phyloP scores from a whole-genome alignment of 108 stramenopile genomes.

The Cylindrotheca fusiformis region DNA sequence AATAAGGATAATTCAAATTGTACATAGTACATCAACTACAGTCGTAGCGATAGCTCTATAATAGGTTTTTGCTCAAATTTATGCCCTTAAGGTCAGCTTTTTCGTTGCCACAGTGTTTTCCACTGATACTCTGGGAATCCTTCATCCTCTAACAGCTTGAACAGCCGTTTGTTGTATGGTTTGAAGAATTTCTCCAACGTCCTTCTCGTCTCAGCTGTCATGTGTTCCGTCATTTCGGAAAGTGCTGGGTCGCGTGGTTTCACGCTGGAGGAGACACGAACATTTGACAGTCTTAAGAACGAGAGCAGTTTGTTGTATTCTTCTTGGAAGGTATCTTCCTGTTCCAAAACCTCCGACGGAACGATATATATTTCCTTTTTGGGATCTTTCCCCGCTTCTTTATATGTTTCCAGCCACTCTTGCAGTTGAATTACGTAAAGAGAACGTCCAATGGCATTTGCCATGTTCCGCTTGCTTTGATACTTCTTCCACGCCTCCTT shows the following conservation, averaged over 20 bases:
- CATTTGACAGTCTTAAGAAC: constrained; percentile 21
- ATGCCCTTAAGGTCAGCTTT: no score
- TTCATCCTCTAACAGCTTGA: constrained; percentile 13
- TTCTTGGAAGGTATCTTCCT: constrained; percentile 6
- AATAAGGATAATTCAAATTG: no score
- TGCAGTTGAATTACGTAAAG: constrained; percentile 29
- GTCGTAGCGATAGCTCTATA: no score
- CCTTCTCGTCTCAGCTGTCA: constrained; percentile 22
- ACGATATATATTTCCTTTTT: constrained; percentile 14
- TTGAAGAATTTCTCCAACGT: constrained; percentile 23
- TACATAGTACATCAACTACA: no score
- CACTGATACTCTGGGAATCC: constrained; percentile 26
- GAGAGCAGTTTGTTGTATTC: constrained; percentile 16
- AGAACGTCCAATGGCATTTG: constrained; percentile 17
- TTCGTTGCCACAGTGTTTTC: constrained; percentile 19
- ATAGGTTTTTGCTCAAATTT: no score
- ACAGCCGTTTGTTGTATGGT: constrained; percentile 29
- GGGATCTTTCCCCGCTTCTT: constrained; percentile 23
- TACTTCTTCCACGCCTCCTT: constrained; percentile 20
- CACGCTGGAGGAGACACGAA: not conserved
- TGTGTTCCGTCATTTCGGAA: constrained; percentile 2
- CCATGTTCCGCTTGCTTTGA: constrained; percentile 14
- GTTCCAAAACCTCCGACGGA: constrained; percentile 20
- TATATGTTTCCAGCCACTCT: constrained; percentile 26
- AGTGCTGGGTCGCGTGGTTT: not conserved